phyloP scores from a whole-genome alignment of 805 yeast genomes.

The Saccharomycopsis fodiens region DNA sequence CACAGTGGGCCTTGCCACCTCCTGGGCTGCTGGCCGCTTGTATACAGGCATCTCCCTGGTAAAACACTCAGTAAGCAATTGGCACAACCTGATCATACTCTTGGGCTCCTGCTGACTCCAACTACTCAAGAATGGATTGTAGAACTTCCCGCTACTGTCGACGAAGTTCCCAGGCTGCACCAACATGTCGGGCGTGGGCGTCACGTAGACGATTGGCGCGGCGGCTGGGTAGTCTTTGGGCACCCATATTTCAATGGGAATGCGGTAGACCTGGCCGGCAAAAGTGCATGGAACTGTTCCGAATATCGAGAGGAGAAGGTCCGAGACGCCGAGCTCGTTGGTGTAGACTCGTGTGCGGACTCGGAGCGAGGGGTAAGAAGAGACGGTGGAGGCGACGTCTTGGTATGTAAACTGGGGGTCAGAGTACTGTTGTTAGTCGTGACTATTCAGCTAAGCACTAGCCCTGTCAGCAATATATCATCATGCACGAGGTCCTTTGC shows the following conservation, averaged over 20 bases:
- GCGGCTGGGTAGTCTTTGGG: conserved; percentile 64
- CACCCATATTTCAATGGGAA: conserved; percentile 69
- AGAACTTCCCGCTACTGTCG: conserved; percentile 64
- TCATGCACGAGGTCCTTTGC: too few species aligned
- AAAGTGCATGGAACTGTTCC: conserved; percentile 42
- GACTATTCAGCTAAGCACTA: background rate
- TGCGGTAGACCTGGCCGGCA: conserved; percentile 28
- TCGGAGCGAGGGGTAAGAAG: conserved; percentile 42
- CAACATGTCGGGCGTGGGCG: conserved; percentile 40
- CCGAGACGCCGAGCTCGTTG: conserved; percentile 47
- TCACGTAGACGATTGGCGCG: conserved; percentile 61
- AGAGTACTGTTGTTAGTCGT: conserved; percentile 38
- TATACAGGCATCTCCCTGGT: conserved; percentile 39
- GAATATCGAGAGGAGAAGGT: conserved; percentile 53
- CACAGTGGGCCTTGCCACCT: conserved; percentile 5
- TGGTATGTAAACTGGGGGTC: conserved; percentile 53
- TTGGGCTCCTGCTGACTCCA: conserved; percentile 38
- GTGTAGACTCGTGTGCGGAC: conserved; percentile 66
- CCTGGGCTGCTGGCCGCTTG: conserved; percentile 20
- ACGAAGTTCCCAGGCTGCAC: conserved; percentile 56
- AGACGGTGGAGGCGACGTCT: conserved; percentile 52
- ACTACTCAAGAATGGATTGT: conserved; percentile 56
- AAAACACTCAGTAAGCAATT: conserved; percentile 31
- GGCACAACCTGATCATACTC: conserved; percentile 29
- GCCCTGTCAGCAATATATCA: too few species aligned